Evolutionary conservation across 1,284 basidiomycete species (phyloP), one percentile per base, ranked within the genome.

Genomic region (Stygiomarasmius scandens): DNA sequence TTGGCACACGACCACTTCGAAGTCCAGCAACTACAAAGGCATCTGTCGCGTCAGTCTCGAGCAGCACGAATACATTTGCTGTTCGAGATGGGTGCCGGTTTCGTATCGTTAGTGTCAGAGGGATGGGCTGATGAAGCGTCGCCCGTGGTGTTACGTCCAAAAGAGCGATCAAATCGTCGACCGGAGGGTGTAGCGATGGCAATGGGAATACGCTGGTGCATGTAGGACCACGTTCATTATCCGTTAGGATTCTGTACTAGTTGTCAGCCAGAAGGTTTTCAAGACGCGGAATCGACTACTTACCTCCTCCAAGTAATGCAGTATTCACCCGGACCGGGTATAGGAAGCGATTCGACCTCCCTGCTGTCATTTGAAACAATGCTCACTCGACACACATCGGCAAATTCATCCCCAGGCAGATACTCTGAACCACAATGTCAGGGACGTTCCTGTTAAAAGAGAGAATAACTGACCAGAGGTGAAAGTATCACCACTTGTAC

Each of bases 11-110:
- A 2, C 83, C 84, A 55, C 75, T 83, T 49, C 88, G 77, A 27
- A 90, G 67, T 0, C 92, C 92, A 1, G 90, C 81, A 2, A 90
- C 79, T 24, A 92, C 81, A 68, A 93, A 92, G 4, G 53, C 19
- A 14, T 90, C 86, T 2, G 78, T 70, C 0, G 77, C 66, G 57
- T 92, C 89, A 1, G 83, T 76, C 54, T 93, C 92, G 46, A 90
- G 74, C 25, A 85, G 81, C 14, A 92, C 79, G 22, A 80, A 77
- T 25, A 92, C 69, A 61, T 85, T 86, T 0, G 89, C 89, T 1
- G 89, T 83, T 43, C 81, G 82, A 19, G 74, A 75, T 10, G 78
- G 75, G 62, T 89, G 84, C 10, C 77, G 74, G 64, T 93, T 93
- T 45, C 87, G 85, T 51, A 92, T 71, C 11, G 74, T 83, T 29